A percentile compares a stretch with the other conserved stretches of the same genome.
These are phyloP conservation scores for Trametes hirsuta DNA, from an alignment of 1,284 basidiomycete genomes.

Conservation along the genomic window DNA sequence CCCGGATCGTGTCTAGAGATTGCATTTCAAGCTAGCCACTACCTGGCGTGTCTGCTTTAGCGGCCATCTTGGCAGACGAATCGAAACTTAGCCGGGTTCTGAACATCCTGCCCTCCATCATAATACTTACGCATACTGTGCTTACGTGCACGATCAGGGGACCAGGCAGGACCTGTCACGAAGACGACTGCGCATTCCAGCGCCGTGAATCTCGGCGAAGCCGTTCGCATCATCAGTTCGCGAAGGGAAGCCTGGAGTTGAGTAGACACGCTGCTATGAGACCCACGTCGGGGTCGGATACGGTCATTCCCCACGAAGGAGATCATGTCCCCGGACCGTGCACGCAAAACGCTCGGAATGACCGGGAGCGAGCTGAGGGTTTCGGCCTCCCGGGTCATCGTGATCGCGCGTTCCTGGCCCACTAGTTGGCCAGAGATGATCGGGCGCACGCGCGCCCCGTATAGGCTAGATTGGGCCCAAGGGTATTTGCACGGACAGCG, in stretches of 20 bases:
- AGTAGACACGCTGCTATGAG: conserved; percentile 22
- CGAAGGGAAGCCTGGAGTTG: conserved; percentile 19
- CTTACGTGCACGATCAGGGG: conserved; percentile 12
- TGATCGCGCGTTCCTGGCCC: conserved; percentile 30
- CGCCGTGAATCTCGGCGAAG: conserved; percentile 10
- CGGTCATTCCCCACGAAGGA: neutral
- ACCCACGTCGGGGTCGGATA: neutral
- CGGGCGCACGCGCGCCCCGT: conserved; percentile 23
- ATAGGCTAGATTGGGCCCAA: conserved; percentile 29
- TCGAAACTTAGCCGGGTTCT: neutral
- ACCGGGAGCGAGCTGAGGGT: conserved; percentile 12
- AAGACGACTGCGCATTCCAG: conserved; percentile 10
- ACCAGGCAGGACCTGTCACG: conserved; percentile 16
- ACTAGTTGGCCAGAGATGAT: conserved; percentile 23
- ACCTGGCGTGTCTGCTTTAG: neutral
- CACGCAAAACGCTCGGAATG: conserved; percentile 13
- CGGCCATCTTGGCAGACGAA: conserved; percentile 13
- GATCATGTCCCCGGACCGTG: conserved; percentile 4
- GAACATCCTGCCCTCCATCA: conserved; percentile 5
- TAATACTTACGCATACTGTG: neutral
- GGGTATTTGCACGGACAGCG: conserved; percentile 22
- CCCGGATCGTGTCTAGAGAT: conserved; percentile 9
- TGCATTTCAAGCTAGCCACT: conserved; percentile 13
- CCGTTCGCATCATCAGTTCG: conserved; percentile 1
- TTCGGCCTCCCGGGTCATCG: conserved; percentile 25